phyloP scores from a whole-genome alignment of 2,329 filamentous ascomycete species.

The Fusarium nematophilum region DNA sequence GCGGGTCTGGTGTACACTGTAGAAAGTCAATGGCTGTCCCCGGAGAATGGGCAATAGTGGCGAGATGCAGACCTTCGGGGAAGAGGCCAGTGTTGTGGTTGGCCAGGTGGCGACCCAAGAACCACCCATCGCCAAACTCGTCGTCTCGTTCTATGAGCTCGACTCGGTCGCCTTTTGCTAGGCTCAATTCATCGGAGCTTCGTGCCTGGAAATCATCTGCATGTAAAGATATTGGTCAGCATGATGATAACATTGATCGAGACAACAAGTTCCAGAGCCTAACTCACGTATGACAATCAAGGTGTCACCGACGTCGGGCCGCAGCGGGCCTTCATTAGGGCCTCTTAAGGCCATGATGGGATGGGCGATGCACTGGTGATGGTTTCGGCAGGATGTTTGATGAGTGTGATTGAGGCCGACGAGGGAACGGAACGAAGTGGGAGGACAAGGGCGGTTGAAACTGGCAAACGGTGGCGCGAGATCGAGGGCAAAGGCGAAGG shows the following conservation, averaged over 20 bases:
- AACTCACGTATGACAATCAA: constrained; percentile 78
- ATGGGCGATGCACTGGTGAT: constrained; percentile 33
- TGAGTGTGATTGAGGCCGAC: constrained; percentile 33
- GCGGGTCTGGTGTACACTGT: constrained; percentile 71
- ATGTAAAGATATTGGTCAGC: constrained; percentile 21
- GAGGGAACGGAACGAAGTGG: constrained; percentile 33
- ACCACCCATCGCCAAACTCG: constrained; percentile 91
- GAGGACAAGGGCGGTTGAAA: constrained; percentile 39
- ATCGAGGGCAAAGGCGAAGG: constrained; percentile 24
- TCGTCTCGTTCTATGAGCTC: constrained; percentile 87
- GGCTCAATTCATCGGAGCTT: constrained; percentile 90
- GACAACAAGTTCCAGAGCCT: constrained; percentile 38
- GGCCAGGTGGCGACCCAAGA: constrained; percentile 77
- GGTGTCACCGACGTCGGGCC: constrained; percentile 73
- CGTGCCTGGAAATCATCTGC: constrained; percentile 92
- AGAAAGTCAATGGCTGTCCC: constrained; percentile 37
- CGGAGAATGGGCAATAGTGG: constrained; percentile 15
- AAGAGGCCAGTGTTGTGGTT: constrained; percentile 83
- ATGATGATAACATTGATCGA: constrained; percentile 14
- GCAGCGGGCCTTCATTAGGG: constrained; percentile 51
- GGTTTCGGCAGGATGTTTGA: constrained; percentile 27
- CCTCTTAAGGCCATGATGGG: constrained; percentile 57
- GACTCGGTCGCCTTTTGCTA: constrained; percentile 86
- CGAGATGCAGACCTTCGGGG: constrained; percentile 74
- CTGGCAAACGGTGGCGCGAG: constrained; percentile 34